phyloP scores from a whole-genome alignment of 1,139 yeast species.

The Yamadazyma blattariae region DNA sequence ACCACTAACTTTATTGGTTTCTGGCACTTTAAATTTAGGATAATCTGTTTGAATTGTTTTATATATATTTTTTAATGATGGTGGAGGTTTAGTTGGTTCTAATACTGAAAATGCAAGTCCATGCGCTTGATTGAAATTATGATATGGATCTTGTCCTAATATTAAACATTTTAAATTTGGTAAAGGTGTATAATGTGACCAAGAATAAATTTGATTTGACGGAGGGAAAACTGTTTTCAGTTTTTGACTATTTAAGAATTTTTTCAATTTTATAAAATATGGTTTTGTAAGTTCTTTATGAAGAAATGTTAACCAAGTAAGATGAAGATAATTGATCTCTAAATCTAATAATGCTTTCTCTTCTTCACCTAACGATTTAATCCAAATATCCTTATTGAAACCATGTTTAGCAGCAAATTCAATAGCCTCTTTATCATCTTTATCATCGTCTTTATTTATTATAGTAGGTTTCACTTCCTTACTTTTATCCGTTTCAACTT shows the following conservation, averaged over 20 bases:
- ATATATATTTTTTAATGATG: conserved; percentile 84
- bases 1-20: conserved; percentile 38
- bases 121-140: conserved; percentile 89
- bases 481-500: too few species aligned
- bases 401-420: conserved; percentile 12
- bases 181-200: conserved; percentile 88
- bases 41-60: conserved; percentile 73
- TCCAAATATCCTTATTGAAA: conserved; percentile 57
- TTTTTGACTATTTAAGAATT: conserved; percentile 44
- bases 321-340: conserved; percentile 70
- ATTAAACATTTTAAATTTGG: conserved; percentile 71
- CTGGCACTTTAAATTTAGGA: conserved; percentile 51
- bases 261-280: conserved; percentile 73
- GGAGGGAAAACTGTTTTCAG: conserved; percentile 73
- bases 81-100: conserved; percentile 84
- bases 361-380: conserved; percentile 48
- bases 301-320: conserved; percentile 72
- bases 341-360: conserved; percentile 54
- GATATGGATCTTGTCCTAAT: conserved; percentile 97
- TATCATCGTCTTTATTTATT: not conserved
- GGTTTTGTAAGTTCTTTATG: conserved; percentile 78
- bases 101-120: conserved; percentile 92
- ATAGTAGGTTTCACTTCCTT: not conserved
- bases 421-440: not conserved
- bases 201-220: conserved; percentile 73